Percentiles rank a stretch among this genome's conserved stretches.
Evolutionary conservation across 2,329 filamentous ascomycete species (phyloP).

Genomic region (Ophiostoma sp.): DNA sequence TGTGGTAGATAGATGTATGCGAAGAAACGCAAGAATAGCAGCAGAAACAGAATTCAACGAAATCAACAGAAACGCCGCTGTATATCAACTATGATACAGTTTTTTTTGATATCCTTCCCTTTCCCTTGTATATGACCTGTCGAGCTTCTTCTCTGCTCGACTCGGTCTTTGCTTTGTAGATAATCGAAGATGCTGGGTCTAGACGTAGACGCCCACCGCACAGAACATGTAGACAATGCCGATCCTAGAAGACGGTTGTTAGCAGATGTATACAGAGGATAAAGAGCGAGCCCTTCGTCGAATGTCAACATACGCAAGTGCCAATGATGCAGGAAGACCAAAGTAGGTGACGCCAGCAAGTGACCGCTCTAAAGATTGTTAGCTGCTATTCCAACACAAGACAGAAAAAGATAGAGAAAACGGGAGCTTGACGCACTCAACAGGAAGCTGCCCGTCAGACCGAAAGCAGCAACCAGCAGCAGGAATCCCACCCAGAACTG

Average conservation of each 20-base stretch:
- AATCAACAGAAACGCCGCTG: constrained; percentile 12
- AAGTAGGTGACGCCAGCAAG: constrained; percentile 73
- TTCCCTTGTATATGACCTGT: background rate
- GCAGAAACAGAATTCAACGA: background rate
- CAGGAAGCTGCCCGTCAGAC: constrained; percentile 77
- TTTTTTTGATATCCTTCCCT: background rate
- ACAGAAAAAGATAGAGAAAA: background rate
- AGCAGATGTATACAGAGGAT: background rate
- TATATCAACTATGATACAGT: constrained; percentile 44
- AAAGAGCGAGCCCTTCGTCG: background rate
- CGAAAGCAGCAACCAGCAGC: constrained; percentile 70
- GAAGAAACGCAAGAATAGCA: background rate
- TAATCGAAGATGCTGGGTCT: constrained; percentile 36
- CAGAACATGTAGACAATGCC: constrained; percentile 99
- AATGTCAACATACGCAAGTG: constrained; percentile 73
- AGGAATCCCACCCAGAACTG: constrained; percentile 81
- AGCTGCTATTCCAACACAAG: constrained; percentile 18
- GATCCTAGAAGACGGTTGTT: constrained; percentile 57
- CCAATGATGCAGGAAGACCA: constrained; percentile 82
- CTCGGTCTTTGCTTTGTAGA: background rate
- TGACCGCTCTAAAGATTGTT: constrained; percentile 67
- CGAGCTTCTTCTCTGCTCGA: background rate
- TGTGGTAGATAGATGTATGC: background rate
- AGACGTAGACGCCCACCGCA: constrained; percentile 97
- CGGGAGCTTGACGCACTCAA: constrained; percentile 61